Base-by-base conservation (phyloP, 305 asterid genomes). In the Rubia tinctorum region DNA sequence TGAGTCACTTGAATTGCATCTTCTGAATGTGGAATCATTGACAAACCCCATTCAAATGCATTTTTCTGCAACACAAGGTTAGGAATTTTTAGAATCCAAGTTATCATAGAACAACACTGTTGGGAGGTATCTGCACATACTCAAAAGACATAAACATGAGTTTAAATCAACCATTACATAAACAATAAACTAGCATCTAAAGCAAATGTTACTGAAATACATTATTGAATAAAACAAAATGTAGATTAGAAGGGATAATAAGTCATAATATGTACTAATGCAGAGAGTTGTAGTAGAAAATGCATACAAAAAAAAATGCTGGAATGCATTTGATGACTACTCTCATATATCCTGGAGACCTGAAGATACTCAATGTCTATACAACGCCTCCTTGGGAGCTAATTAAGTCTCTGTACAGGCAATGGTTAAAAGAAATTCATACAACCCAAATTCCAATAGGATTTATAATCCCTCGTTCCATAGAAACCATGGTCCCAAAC, bases 1-100 rank as follows among this genome's bases (percentile, higher is more conserved):
- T 95, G 98, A 76, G 99, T 86, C 79, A 95, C 99, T 84, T 88
- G 98, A 85, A 95, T 73, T 68, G 99, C 99, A 73, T 91, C 99
- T 79, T 95, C 98, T 0, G 98, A 86, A 87, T 95, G 99, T 44
- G 99, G 99, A 78, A 92, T 95, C 88, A 79, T 73, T 30, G 96
- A 84, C 79, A 80, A 85, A 72, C 97, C 98, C 99, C 99, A 95
- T 79, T 92, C 99, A 43, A 95, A 95, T 77, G 99, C 96, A 89
- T 91, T 92, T 92, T 92, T 95, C 98, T 95, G 88, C 78, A 82
- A 68, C 17, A 81, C 39, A 71, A 62, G n/a, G 66, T 10, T 6
- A 78, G 65, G 65, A 23, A 22, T 23, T 5, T 8, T 76, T 30
- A 71, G 65, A 53, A 71, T 53, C 58, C 44, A 15, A 4, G 55